Conservation (phyloP, 345 rosid species). For the Populus deltoides region DNA sequence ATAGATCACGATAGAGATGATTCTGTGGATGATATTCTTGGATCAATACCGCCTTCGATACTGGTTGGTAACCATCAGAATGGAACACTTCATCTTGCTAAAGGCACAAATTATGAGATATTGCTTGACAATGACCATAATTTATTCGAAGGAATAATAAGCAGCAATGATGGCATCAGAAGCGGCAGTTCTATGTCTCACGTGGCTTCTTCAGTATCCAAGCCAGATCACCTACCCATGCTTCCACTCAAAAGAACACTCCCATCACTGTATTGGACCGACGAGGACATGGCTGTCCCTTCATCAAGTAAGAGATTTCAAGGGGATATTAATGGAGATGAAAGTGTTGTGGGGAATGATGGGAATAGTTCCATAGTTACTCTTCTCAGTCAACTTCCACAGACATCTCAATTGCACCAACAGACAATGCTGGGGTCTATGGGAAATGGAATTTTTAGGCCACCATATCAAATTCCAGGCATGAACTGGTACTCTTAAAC, state of each 20-base stretch:
- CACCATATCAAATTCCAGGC: conserved; percentile 58
- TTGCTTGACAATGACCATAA: conserved; percentile 41
- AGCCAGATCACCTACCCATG: conserved; percentile 39
- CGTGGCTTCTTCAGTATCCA: conserved; percentile 33
- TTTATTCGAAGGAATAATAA: conserved; percentile 45
- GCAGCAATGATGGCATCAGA: conserved; percentile 19
- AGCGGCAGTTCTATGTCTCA: conserved; percentile 32
- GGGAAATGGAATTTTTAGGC: conserved; percentile 55
- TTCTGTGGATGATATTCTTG: conserved; percentile 45
- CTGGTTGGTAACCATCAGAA: conserved; percentile 32
- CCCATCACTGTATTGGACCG: conserved; percentile 60
- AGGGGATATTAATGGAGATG: conserved; percentile 31
- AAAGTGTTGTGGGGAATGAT: conserved; percentile 23
- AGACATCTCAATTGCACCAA: conserved; percentile 44
- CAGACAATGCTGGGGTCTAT: conserved; percentile 46
- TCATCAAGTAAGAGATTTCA: conserved; percentile 55
- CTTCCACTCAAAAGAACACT: conserved; percentile 57
- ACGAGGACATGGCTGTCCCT: conserved; percentile 27
- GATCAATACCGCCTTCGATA: conserved; percentile 50
- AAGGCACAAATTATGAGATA: conserved; percentile 31
- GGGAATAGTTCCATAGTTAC: conserved; percentile 45
- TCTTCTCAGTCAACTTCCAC: conserved; percentile 51
- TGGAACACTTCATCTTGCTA: conserved; percentile 28
- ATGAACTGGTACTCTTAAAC: conserved; percentile 71
- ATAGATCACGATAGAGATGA: conserved; percentile 61